phyloP scores from a whole-genome alignment of 768 basidiomycete genomes.

The Termitomyces sp. region DNA sequence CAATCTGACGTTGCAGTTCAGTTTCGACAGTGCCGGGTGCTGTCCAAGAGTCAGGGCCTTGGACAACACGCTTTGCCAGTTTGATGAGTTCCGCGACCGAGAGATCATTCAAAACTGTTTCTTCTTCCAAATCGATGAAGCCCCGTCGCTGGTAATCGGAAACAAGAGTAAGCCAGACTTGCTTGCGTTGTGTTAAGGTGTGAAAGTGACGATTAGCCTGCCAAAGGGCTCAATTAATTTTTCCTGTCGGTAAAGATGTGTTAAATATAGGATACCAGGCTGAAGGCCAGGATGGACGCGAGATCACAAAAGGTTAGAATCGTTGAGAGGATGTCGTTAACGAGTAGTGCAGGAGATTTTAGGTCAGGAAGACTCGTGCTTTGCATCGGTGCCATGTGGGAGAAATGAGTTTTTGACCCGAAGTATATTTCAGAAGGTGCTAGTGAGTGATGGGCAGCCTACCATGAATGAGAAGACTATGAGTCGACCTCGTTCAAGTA shows the following conservation, averaged over 20 bases:
- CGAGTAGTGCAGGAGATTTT: too few species aligned
- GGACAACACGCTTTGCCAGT: conserved; percentile 3
- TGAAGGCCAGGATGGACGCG: background rate
- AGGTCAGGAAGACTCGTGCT: too few species aligned
- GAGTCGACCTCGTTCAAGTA: too few species aligned
- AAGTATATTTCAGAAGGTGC: too few species aligned
- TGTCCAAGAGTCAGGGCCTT: background rate
- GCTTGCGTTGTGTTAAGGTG: conserved; percentile 45
- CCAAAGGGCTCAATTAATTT: background rate
- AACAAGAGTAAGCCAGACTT: conserved; percentile 2
- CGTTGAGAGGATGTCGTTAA: conserved; percentile 1
- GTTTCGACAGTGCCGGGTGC: background rate
- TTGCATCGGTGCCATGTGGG: too few species aligned
- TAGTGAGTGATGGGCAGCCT: too few species aligned
- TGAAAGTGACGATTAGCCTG: conserved; percentile 13
- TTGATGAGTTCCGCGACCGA: too few species aligned
- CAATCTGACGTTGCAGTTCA: background rate
- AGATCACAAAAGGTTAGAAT: conserved; percentile 3
- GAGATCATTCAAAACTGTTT: too few species aligned
- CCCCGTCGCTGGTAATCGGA: conserved; percentile 2
- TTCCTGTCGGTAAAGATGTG: too few species aligned
- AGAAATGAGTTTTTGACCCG: too few species aligned
- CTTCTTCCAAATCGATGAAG: conserved; percentile 1
- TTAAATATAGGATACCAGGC: background rate
- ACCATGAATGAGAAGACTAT: too few species aligned